Conservation (phyloP, 495 filamentous ascomycete genomes). For the Usnea hakonensis region DNA sequence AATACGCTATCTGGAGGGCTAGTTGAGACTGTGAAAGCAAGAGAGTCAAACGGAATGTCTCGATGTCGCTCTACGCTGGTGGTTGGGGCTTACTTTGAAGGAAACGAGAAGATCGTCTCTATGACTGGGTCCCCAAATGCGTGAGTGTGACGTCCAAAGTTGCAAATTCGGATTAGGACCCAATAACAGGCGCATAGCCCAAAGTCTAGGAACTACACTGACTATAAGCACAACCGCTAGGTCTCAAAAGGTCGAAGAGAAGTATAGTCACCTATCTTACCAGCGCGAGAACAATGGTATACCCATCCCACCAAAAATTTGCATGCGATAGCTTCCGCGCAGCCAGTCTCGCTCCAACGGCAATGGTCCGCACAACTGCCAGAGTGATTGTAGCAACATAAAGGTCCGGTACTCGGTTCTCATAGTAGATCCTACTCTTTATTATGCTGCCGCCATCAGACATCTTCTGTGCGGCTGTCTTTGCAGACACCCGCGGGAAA, state of each 20-base stretch:
- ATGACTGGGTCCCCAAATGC: conserved; percentile 17
- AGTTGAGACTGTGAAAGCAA: conserved; percentile 33
- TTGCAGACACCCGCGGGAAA: not conserved
- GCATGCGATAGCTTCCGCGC: conserved; percentile 27
- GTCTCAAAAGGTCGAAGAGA: too few species aligned
- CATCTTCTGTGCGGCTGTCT: not conserved
- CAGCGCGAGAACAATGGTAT: conserved; percentile 28
- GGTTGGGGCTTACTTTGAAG: conserved; percentile 30
- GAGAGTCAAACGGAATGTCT: not conserved
- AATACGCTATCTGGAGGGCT: conserved; percentile 40
- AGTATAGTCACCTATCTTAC: too few species aligned
- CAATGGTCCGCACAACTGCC: conserved; percentile 30
- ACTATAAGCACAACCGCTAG: not conserved
- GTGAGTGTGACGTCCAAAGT: conserved; percentile 16
- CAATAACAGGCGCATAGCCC: conserved; percentile 14
- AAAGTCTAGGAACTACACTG: conserved; percentile 15
- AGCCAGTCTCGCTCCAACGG: conserved; percentile 27
- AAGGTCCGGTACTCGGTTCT: conserved; percentile 6
- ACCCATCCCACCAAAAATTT: conserved; percentile 37
- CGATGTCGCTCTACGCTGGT: not conserved
- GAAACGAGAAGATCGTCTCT: conserved; percentile 31
- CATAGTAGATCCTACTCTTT: conserved; percentile 4
- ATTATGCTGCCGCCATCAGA: not conserved
- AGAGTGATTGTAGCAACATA: conserved; percentile 3
- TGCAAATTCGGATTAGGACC: conserved; percentile 5